phyloP scores from a whole-genome alignment of 2,329 filamentous ascomycete genomes.

The Proliferodiscus dingleyae region DNA sequence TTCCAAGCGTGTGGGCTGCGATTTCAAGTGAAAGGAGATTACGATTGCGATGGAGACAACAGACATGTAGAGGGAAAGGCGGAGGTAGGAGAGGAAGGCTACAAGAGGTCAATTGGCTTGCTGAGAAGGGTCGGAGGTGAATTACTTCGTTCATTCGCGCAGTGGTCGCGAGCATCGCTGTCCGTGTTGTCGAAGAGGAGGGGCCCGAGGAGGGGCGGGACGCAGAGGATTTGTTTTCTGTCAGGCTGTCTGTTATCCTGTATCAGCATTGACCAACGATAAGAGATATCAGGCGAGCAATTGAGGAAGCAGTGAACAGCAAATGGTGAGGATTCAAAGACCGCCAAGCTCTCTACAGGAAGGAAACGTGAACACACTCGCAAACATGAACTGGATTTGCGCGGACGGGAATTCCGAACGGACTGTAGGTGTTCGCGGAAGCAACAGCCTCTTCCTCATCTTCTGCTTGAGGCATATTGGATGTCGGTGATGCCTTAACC shows the following conservation, averaged over 20 bases:
- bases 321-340: too few species aligned
- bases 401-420: constrained; percentile 45
- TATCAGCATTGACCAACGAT: constrained; percentile 8
- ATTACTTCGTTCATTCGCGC: constrained; percentile 48
- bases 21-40: constrained; percentile 85
- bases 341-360: background rate
- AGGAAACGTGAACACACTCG: constrained; percentile 10
- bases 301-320: too few species aligned
- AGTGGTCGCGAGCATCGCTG: constrained; percentile 57
- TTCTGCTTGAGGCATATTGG: constrained; percentile 10
- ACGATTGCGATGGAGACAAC: constrained; percentile 87
- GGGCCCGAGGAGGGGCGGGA: constrained; percentile 40
- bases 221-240: background rate
- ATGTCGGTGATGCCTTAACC: background rate
- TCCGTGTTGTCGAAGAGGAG: constrained; percentile 63
- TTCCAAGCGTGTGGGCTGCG: constrained; percentile 65
- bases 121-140: too few species aligned
- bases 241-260: background rate
- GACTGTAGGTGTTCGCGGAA: constrained; percentile 37
- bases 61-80: constrained; percentile 70
- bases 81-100: constrained; percentile 25
- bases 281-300: background rate
- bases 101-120: too few species aligned
- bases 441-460: constrained; percentile 19
- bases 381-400: constrained; percentile 36